These are phyloP conservation scores for Zymoseptoria pseudotritici DNA, from an alignment of 2,329 filamentous ascomycete genomes.

Conservation along the genomic window DNA sequence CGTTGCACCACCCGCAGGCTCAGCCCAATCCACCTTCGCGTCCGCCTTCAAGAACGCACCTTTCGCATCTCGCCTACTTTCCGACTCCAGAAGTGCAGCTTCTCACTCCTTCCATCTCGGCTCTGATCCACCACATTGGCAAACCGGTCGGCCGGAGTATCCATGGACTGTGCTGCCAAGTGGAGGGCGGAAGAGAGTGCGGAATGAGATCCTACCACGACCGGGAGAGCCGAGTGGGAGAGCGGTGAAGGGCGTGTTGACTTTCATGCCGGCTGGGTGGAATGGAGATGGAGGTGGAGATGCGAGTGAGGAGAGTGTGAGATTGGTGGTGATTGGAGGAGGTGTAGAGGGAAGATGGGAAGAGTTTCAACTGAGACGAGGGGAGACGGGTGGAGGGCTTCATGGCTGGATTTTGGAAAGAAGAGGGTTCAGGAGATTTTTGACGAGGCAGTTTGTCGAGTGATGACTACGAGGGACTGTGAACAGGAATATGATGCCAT, in stretches of 20 bases:
- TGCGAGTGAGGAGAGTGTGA: conserved; percentile 19
- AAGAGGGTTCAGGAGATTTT: conserved; percentile 27
- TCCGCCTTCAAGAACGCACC: conserved; percentile 24
- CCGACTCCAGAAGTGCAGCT: conserved; percentile 80
- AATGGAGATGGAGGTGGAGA: not conserved
- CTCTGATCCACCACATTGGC: conserved; percentile 53
- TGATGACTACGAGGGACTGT: conserved; percentile 9
- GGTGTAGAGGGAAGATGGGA: conserved; percentile 31
- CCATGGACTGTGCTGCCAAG: conserved; percentile 30
- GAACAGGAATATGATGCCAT: too few species aligned
- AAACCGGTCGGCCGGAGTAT: conserved; percentile 23
- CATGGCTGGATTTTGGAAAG: conserved; percentile 23
- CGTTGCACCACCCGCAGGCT: conserved; percentile 3
- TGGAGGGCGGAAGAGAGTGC: conserved; percentile 26
- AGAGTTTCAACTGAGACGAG: conserved; percentile 25
- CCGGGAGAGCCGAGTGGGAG: conserved; percentile 48
- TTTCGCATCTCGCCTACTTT: conserved; percentile 70
- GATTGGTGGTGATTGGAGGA: conserved; percentile 26
- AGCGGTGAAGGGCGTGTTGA: conserved; percentile 74
- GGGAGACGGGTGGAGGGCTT: conserved; percentile 4
- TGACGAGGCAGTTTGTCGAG: conserved; percentile 29
- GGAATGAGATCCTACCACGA: conserved; percentile 37
- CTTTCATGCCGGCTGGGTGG: conserved; percentile 50
- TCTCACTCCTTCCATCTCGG: conserved; percentile 76
- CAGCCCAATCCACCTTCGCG: conserved; percentile 19